Base-by-base conservation (phyloP, 345 rosid genomes). In the Hevea brasiliensis region DNA sequence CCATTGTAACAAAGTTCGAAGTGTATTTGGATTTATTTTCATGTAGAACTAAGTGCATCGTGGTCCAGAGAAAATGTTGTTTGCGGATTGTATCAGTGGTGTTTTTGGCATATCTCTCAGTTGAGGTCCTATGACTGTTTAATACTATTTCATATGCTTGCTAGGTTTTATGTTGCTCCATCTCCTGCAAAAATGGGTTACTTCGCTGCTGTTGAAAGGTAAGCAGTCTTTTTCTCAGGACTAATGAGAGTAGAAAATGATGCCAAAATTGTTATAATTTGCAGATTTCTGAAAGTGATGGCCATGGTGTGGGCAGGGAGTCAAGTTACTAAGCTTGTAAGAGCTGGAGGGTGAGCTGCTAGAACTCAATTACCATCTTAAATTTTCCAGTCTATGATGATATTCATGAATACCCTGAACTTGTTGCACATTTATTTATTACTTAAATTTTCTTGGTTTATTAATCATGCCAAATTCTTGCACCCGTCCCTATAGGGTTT, bases 281-380 rank as follows among this genome's bases (percentile, higher is more conserved):
- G 81, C 88, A 93, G 96, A 82, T 90, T 93, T 82, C 76, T 91
- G 72, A 93, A 93, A 83, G 81, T 93, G 71, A 86, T 93, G 92
- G 98, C 98, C 51, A 89, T 93, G 98, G 96, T 93, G 65, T 91
- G 98, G 98, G 97, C 92, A 72, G 98, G 97, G 79, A 93, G 98
- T 85, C 97, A 93, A 77, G 96, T 93, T 68, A 91, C 97, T 24
- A 93, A 93, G 84, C 88, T 91, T 70, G 60, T 85, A 48, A 85
- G 97, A 82, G 91, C 91, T 54, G 98, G 89, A 82, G 94, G 98
- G 98, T 93, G 61, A 85, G 92, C 70, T 80, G 56, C 87, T 75
- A 37, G 14, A 74, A 37, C 58, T 68, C 23, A 2, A 23, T 62
- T 55, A 54, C 4, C 62, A 57, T 57, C 67, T 44, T 23, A n/a